phyloP scores from a whole-genome alignment of 2,329 filamentous ascomycete species.

The Alternaria sp. region DNA sequence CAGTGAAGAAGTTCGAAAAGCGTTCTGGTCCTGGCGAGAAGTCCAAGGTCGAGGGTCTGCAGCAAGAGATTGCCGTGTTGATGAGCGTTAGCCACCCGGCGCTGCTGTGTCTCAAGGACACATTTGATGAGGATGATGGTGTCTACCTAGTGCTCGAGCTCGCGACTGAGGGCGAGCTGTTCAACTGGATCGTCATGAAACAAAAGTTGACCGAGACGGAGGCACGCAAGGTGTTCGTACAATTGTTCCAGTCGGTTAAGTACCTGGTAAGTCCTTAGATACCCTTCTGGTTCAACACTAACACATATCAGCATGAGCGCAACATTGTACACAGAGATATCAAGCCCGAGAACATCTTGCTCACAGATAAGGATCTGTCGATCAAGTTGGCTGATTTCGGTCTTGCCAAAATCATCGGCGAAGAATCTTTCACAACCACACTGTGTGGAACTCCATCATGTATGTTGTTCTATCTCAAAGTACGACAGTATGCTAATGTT shows the following conservation, averaged over 20 bases:
- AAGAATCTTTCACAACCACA: constrained; percentile 97
- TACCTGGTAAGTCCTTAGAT: constrained; percentile 73
- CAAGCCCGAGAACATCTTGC: constrained; percentile 94
- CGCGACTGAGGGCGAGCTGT: constrained; percentile 90
- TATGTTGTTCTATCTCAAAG: constrained; percentile 34
- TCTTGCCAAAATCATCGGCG: constrained; percentile 96
- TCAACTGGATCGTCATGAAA: constrained; percentile 93
- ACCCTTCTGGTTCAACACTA: constrained; percentile 20
- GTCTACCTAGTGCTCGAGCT: constrained; percentile 92
- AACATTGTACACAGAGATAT: constrained; percentile 98
- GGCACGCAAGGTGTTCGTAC: constrained; percentile 83
- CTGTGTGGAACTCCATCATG: constrained; percentile 93
- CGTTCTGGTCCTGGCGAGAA: constrained; percentile 80
- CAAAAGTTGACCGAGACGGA: constrained; percentile 85
- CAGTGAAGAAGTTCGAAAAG: constrained; percentile 94
- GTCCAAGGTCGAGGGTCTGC: constrained; percentile 82
- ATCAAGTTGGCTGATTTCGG: constrained; percentile 97
- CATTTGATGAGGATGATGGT: constrained; percentile 87
- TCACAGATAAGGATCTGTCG: constrained; percentile 82
- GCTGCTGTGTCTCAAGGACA: constrained; percentile 90
- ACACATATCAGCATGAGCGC: constrained; percentile 77
- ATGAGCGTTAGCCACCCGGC: constrained; percentile 98
- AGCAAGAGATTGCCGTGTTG: constrained; percentile 94
- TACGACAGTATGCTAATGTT: constrained; percentile 22
- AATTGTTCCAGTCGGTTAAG: constrained; percentile 92